Conservation (phyloP, 441 rosid species). For the Populus trichocarpa region DNA sequence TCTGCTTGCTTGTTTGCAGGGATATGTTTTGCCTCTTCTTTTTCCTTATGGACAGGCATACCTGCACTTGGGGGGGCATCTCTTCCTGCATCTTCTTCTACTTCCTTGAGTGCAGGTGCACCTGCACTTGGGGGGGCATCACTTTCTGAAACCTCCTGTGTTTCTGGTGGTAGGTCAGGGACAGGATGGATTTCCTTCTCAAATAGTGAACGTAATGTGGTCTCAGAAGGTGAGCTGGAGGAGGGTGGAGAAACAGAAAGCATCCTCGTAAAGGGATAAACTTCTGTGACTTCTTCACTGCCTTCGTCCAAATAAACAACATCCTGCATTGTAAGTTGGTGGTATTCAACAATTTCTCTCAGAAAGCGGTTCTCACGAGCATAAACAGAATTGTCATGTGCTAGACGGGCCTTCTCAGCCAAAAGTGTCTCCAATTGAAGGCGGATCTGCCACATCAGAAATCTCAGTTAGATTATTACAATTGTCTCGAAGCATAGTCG, state of each 20-base stretch:
- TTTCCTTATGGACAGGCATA: background rate
- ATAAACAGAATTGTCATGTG: constrained; percentile 70
- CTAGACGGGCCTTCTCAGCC: constrained; percentile 91
- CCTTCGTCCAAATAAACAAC: constrained; percentile 78
- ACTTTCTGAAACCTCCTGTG: constrained; percentile 24
- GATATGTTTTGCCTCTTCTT: constrained; percentile 24
- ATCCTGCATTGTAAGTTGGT: constrained; percentile 92
- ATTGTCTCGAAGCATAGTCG: background rate
- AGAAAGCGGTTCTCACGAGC: constrained; percentile 20
- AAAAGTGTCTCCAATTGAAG: constrained; percentile 88
- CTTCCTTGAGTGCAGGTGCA: constrained; percentile 19
- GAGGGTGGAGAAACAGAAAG: constrained; percentile 52
- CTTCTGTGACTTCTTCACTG: constrained; percentile 73
- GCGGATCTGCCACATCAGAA: constrained; percentile 54
- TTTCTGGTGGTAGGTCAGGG: constrained; percentile 23
- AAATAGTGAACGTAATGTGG: constrained; percentile 14
- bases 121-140: constrained; percentile 15
- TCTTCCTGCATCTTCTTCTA: constrained; percentile 2
- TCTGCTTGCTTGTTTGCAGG: constrained; percentile 15
- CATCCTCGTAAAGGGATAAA: constrained; percentile 52
- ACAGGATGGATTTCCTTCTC: constrained; percentile 35
- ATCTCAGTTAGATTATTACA: background rate
- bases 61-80: background rate
- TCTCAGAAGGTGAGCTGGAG: constrained; percentile 41
- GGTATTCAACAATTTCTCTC: constrained; percentile 91